Evolutionary conservation across 805 yeast species (phyloP), one percentile per base, ranked within the genome.

Genomic region (Naumovozyma castellii): DNA sequence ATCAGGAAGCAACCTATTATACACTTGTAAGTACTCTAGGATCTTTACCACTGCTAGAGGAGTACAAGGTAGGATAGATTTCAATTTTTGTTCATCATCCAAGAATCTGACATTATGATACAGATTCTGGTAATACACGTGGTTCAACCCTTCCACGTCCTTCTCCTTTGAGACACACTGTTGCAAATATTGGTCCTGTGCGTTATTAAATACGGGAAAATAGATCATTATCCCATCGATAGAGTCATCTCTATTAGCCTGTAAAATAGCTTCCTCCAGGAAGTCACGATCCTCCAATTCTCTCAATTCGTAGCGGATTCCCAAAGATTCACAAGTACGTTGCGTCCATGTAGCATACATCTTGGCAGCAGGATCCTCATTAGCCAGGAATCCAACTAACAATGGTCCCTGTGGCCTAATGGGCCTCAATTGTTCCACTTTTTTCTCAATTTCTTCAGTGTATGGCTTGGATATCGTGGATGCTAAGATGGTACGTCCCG

Each of bases 311-410:
- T 85, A 92, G 28, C 74, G 66, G 65, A 92, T 87, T 0, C 98
- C 98, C 42, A 87, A 65, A 16, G 84, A 78, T 54, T 77, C 81
- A 49, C 92, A 77, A 1, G 97, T 90, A 57, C 86, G 88, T 20
- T 82, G 84, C 0, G 98, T 90, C 96, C 97, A 92, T 37, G 78
- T 79, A 36, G 98, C 97, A 60, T 92, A 92, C 83, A 83, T 83
- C 54, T 74, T 73, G 4, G 96, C 97, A 10, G 97, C 96, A 2
- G 97, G 97, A 53, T 92, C 98, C 13, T 72, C 69, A 60, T 92
- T 92, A 13, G 97, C 97, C 32, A 92, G 68, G 45, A 92, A 77
- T 0, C 98, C 98, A 27, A 90, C 97, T 31, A 92, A 67, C 48
- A 73, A 74, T 5, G 97, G 97, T 25, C 71, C 67, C 45, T 73